Percentiles rank a stretch among this genome's conserved stretches.
phyloP scores from a whole-genome alignment of 2,329 filamentous ascomycete genomes.

The Thielaviopsis punctulata region DNA sequence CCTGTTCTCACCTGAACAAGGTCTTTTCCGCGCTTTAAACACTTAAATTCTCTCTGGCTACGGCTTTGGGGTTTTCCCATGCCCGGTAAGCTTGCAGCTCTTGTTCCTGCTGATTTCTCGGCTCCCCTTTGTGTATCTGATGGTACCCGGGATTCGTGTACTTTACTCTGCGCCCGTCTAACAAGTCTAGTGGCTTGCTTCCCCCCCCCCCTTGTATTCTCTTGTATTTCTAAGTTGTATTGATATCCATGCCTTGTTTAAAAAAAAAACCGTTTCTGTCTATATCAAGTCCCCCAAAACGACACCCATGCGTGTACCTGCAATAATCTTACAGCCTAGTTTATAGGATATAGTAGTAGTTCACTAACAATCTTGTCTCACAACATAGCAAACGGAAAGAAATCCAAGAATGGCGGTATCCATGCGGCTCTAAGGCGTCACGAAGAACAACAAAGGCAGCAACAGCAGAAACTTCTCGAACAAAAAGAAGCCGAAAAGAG shows the following conservation, averaged over 20 bases:
- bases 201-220: no score
- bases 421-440: slow-evolving; percentile 36
- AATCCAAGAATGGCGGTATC: slow-evolving; percentile 35
- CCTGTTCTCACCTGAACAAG: background rate
- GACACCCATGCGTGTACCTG: no score
- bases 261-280: no score
- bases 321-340: no score
- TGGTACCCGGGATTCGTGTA: background rate
- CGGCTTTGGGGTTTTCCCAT: slow-evolving; percentile 8
- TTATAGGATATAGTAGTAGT: background rate
- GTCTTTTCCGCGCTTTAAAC: background rate
- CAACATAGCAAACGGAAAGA: slow-evolving; percentile 26
- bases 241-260: no score
- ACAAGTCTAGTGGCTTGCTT: no score
- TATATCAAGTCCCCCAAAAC: no score
- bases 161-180: no score
- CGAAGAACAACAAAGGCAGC: slow-evolving; percentile 14
- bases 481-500: background rate
- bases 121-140: slow-evolving; percentile 15
- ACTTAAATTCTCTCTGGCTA: background rate
- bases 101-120: background rate
- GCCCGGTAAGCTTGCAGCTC: slow-evolving; percentile 2
- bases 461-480: background rate
- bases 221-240: no score
- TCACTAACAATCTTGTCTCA: background rate